Evolutionary conservation across 306 rosid genomes (phyloP), one percentile per base, ranked within the genome.

Genomic region (Vachellia pachyceras): DNA sequence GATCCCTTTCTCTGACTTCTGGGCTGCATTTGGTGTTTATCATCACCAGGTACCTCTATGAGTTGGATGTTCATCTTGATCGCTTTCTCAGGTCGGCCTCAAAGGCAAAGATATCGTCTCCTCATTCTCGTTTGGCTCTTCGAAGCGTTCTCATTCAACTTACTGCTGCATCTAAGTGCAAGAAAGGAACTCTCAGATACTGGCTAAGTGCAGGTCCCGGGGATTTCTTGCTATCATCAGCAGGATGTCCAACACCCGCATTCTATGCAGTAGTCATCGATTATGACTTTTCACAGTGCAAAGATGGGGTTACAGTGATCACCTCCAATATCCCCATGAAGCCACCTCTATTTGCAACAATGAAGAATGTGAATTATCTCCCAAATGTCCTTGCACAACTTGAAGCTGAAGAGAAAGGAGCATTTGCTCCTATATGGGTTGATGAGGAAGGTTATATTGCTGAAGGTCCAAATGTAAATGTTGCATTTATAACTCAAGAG

Each of bases 201-300:
- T 95, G 99, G 99, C 58, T 91, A 46, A 95, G 93, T 87, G 87
- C 99, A 49, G 98, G 99, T 39, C 99, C 99, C 22, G 99, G 98
- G 4, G 68, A 95, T 84, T 95, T 95, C 87, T 77, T 89, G 91
- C 90, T 95, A 47, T 78, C 98, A 22, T 79, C 96, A 37, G 50
- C 92, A 79, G 90, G 72, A 25, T 79, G 89, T 77, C 83, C 93
- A 69, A 81, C 80, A 29, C 50, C 99, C 50, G 94, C 98, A 17
- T 95, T 93, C 86, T 95, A 93, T 75, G 99, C 99, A 25, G 92
- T 95, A 14, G 98, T 92, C 52, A 90, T 95, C 1, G 90, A 91
- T 2, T 63, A 90, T 0, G 89, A 89, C 52, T 65, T 93, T 55
- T 75, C 77, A 17, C 99, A 91, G 78, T 58, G 85, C 91, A 91